A percentile compares a stretch with the other conserved stretches of the same genome.
Evolutionary conservation across 176 grass and related monocot species (phyloP).

Genomic region (Oryza coarctata): DNA sequence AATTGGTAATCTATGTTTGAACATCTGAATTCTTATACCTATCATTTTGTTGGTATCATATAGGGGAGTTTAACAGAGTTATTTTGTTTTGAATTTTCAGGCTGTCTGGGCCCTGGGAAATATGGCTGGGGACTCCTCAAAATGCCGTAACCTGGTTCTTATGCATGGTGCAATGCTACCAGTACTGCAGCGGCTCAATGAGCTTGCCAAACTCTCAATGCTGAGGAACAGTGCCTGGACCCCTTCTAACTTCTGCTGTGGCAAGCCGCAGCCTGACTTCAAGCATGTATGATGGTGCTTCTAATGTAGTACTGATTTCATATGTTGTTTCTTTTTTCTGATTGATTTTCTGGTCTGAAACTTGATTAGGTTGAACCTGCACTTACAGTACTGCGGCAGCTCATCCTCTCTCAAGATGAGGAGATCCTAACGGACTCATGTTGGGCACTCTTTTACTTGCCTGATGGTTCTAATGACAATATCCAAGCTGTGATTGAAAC

Average conservation of each 20-base stretch:
- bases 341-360: slow-evolving; percentile 4
- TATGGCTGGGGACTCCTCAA: slow-evolving; percentile 52
- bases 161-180: slow-evolving; percentile 36
- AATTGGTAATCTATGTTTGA: background rate
- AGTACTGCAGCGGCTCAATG: slow-evolving; percentile 47
- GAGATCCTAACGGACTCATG: slow-evolving; percentile 55
- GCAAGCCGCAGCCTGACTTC: slow-evolving; percentile 47
- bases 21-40: background rate
- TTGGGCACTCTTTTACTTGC: slow-evolving; percentile 58
- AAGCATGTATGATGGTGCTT: slow-evolving; percentile 45
- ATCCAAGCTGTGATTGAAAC: slow-evolving; percentile 57
- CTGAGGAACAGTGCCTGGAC: slow-evolving; percentile 61
- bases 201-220: slow-evolving; percentile 50
- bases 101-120: slow-evolving; percentile 68
- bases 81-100: slow-evolving; percentile 41
- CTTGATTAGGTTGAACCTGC: slow-evolving; percentile 47
- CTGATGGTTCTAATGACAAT: slow-evolving; percentile 40
- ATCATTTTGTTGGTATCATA: background rate
- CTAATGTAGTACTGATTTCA: background rate
- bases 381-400: slow-evolving; percentile 45
- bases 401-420: slow-evolving; percentile 55
- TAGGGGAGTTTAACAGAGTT: background rate
- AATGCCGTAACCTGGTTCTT: slow-evolving; percentile 48
- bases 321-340: background rate
- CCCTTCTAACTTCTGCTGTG: slow-evolving; percentile 51